Conservation (phyloP, 2,329 filamentous ascomycete genomes). For the Paraconiothyrium sp. region DNA sequence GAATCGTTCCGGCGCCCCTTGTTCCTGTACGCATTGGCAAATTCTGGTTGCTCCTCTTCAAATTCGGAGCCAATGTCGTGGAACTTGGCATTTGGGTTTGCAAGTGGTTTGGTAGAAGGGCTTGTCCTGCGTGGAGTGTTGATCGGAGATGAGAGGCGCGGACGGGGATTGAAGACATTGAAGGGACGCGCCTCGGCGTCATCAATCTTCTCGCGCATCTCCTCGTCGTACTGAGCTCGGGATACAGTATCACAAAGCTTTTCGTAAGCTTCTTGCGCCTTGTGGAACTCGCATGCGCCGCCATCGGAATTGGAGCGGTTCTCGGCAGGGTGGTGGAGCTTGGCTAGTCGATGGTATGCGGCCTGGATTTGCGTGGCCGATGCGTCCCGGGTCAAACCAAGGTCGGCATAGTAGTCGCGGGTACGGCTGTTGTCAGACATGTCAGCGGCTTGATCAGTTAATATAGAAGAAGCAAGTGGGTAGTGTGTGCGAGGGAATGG, state of each 20-base stretch:
- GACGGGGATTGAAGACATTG: slow-evolving; percentile 8
- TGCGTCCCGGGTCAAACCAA: slow-evolving; percentile 82
- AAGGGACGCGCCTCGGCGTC: neutral
- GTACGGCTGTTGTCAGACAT: slow-evolving; percentile 34
- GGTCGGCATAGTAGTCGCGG: slow-evolving; percentile 82
- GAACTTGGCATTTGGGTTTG: neutral
- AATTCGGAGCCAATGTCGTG: slow-evolving; percentile 3
- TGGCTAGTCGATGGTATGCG: slow-evolving; percentile 92
- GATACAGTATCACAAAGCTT: slow-evolving; percentile 19
- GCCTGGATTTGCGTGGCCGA: slow-evolving; percentile 88
- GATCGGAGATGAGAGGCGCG: too few relatives aligned
- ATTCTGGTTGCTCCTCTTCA: neutral
- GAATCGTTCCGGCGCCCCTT: too few relatives aligned
- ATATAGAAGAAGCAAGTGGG: neutral
- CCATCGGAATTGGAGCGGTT: slow-evolving; percentile 69
- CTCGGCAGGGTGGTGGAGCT: slow-evolving; percentile 94
- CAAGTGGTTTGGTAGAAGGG: too few relatives aligned
- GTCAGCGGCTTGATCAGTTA: neutral
- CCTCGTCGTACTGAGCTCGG: neutral
- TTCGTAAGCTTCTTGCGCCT: slow-evolving; percentile 27
- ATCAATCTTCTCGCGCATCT: neutral
- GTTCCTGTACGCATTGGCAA: too few relatives aligned
- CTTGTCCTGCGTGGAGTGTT: too few relatives aligned
- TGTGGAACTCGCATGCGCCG: slow-evolving; percentile 23
- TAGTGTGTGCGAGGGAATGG: neutral